Evolutionary conservation across 2,329 filamentous ascomycete species (phyloP).

Genomic region (Penicillium sumatraense): DNA sequence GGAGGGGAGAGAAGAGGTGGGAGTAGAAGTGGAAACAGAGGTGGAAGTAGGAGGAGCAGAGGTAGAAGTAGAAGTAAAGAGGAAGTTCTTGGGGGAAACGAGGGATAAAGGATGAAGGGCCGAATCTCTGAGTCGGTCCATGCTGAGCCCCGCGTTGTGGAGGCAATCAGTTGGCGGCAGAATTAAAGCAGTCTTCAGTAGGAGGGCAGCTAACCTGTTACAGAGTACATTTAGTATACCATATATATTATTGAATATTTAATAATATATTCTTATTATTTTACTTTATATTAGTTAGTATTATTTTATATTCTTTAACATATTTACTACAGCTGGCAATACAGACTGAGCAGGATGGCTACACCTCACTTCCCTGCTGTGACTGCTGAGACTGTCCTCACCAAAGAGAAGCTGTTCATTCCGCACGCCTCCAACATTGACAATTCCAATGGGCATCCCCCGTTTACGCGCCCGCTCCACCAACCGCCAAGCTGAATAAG

Average conservation of each 20-base stretch:
- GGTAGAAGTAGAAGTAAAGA: slow-evolving; percentile 31
- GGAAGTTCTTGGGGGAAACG: slow-evolving; percentile 43
- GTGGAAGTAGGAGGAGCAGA: slow-evolving; percentile 21
- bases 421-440: slow-evolving; percentile 69
- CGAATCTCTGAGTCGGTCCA: slow-evolving; percentile 29
- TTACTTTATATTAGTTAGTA: neutral
- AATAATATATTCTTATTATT: neutral
- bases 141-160: slow-evolving; percentile 33
- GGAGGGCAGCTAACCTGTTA: no score
- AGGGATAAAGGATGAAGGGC: slow-evolving; percentile 35
- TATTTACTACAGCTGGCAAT: slow-evolving; percentile 43
- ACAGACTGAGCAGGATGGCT: slow-evolving; percentile 48
- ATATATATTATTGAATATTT: slow-evolving; percentile 4
- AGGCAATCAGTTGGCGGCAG: no score
- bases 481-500: slow-evolving; percentile 91
- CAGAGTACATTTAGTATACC: no score
- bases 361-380: slow-evolving; percentile 43
- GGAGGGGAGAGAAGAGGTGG: slow-evolving; percentile 20
- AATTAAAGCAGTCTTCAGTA: no score
- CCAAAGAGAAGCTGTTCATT: slow-evolving; percentile 51
- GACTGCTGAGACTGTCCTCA: slow-evolving; percentile 1
- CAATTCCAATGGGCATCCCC: slow-evolving; percentile 81
- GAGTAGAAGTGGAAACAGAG: slow-evolving; percentile 37
- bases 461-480: slow-evolving; percentile 81
- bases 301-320: neutral